phyloP scores from a whole-genome alignment of 2,329 filamentous ascomycete genomes.

The Aspergillus awamori region DNA sequence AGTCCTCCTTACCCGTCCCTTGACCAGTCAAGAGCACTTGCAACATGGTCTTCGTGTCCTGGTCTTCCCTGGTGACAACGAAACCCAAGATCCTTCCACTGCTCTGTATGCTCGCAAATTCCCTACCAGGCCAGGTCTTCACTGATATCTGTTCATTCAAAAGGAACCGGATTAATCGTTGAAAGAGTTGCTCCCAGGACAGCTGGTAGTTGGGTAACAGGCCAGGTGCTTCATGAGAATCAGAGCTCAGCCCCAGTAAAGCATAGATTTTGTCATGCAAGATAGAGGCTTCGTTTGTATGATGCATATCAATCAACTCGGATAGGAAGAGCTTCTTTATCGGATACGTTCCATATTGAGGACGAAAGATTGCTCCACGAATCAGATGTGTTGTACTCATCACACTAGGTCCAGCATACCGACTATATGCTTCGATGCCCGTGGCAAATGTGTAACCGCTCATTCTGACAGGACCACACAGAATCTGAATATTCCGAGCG shows the following conservation, averaged over 20 bases:
- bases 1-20: fast-evolving
- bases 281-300: neutral
- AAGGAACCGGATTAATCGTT: neutral
- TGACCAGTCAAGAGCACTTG: too few relatives aligned
- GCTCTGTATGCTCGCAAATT: neutral
- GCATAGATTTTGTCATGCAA: neutral
- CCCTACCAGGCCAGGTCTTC: neutral
- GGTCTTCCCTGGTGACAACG: too few relatives aligned
- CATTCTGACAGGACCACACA: neutral
- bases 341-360: neutral
- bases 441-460: neutral
- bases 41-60: too few relatives aligned
- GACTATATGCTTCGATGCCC: neutral
- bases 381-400: neutral
- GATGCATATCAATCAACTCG: neutral
- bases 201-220: constrained; percentile 1
- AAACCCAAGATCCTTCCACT: neutral
- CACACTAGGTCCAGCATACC: neutral
- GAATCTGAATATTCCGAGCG: neutral
- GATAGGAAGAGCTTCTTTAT: neutral
- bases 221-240: neutral
- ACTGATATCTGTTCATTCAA: neutral
- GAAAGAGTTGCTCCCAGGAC: neutral
- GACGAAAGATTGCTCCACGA: neutral
- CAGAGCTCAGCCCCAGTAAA: neutral